A percentile compares a stretch with the other conserved stretches of the same genome.
phyloP scores from a whole-genome alignment of 805 yeast genomes.

The Dipodascopsis tothii region DNA sequence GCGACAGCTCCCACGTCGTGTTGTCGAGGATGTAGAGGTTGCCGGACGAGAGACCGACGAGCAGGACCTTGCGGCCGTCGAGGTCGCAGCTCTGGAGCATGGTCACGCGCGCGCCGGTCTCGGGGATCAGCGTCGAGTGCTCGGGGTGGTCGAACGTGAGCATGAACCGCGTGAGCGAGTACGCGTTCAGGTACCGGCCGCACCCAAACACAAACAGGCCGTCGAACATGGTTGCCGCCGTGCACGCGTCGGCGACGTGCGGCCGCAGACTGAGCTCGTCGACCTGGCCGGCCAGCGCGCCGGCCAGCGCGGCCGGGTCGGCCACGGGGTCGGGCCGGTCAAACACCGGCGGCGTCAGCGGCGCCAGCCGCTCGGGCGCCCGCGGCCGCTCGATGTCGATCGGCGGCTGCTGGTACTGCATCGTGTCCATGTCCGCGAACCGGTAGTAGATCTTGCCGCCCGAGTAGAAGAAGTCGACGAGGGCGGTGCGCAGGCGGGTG shows the following conservation, averaged over 20 bases:
- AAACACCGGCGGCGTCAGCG: background rate
- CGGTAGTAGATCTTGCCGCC: conserved; percentile 17
- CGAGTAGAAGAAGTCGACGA: conserved; percentile 16
- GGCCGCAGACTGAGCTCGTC: background rate
- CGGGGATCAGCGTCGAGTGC: conserved; percentile 11
- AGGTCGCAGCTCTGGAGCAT: conserved; percentile 3
- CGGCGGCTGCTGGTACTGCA: conserved; percentile 4
- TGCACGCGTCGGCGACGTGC: conserved; percentile 4
- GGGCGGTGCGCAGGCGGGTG: conserved; percentile 5
- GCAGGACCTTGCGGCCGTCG: conserved; percentile 7
- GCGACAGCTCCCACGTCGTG: conserved; percentile 7
- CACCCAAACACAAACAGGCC: conserved; percentile 18
- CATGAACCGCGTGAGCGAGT: conserved; percentile 13
- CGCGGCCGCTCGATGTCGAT: background rate
- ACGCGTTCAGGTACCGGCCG: conserved; percentile 12
- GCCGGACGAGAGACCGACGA: conserved; percentile 17
- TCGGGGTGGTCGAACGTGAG: conserved; percentile 18
- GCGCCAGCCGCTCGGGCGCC: background rate
- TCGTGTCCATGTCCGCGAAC: conserved; percentile 10
- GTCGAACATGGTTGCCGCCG: conserved; percentile 11
- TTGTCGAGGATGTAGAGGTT: conserved; percentile 8
- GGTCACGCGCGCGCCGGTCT: conserved; percentile 9
- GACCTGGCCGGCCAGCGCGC: background rate
- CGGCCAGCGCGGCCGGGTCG: background rate
- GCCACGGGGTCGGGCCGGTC: background rate